phyloP scores from a whole-genome alignment of 1,284 basidiomycete genomes.

The Xerocomus tenax region DNA sequence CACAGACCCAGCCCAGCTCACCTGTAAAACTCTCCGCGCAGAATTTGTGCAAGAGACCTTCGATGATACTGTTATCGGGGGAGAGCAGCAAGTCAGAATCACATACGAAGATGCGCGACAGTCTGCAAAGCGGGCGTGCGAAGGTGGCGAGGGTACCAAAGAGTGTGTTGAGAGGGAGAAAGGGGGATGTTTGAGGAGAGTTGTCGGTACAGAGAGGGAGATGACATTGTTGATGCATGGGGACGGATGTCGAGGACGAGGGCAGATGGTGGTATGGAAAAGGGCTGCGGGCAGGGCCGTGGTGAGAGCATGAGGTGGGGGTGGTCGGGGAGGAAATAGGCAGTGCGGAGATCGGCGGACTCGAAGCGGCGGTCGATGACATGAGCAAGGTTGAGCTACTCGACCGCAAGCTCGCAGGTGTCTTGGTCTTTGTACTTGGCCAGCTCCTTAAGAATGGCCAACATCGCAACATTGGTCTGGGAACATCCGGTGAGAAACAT shows the following conservation, averaged over 20 bases:
- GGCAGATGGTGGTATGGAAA: conserved; percentile 27
- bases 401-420: conserved; percentile 81
- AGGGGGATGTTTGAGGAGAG: conserved; percentile 80
- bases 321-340: conserved; percentile 27
- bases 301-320: neutral
- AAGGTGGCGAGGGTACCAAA: conserved; percentile 56
- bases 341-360: conserved; percentile 26
- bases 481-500: conserved; percentile 4
- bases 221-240: conserved; percentile 70
- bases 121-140: conserved; percentile 52
- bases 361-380: conserved; percentile 33
- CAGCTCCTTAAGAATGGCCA: conserved; percentile 85
- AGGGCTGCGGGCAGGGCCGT: conserved; percentile 7
- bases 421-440: conserved; percentile 75
- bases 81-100: conserved; percentile 66
- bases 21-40: conserved; percentile 58
- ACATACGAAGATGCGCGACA: conserved; percentile 66
- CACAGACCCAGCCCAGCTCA: conserved; percentile 67
- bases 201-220: conserved; percentile 88
- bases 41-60: conserved; percentile 81
- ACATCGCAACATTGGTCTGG: conserved; percentile 96
- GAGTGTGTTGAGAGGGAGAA: conserved; percentile 70
- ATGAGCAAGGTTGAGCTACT: conserved; percentile 58
- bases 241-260: conserved; percentile 76
- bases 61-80: conserved; percentile 60